These are phyloP conservation scores for Auriscalpium microsporum DNA, from an alignment of 768 basidiomycete genomes.

Conservation along the genomic window DNA sequence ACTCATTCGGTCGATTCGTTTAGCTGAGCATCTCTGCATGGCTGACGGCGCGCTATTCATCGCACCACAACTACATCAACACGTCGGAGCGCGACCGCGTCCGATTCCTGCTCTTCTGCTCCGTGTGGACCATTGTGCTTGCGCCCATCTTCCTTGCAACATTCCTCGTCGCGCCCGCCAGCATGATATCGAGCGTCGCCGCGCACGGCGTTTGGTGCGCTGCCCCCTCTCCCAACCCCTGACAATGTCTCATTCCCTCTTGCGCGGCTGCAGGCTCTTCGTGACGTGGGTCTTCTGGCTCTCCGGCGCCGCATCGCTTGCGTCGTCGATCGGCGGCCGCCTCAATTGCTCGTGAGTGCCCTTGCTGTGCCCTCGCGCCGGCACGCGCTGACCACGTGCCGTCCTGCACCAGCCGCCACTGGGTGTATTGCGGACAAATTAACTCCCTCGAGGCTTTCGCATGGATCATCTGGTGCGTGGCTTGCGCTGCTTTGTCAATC, in stretches of 20 bases:
- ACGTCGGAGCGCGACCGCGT: slow-evolving; percentile 43
- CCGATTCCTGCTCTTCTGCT: slow-evolving; percentile 15
- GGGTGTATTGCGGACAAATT: slow-evolving; percentile 10
- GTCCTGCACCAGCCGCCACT: background rate
- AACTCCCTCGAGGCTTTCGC: slow-evolving; percentile 15
- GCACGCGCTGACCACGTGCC: background rate
- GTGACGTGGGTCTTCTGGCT: slow-evolving; percentile 17
- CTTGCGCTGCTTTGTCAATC: background rate
- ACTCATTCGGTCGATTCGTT: background rate
- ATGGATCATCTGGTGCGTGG: slow-evolving; percentile 14
- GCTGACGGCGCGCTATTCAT: slow-evolving; percentile 55
- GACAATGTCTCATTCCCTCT: background rate
- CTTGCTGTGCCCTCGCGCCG: background rate
- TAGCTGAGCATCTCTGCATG: slow-evolving; percentile 69
- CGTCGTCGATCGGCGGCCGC: slow-evolving; percentile 2
- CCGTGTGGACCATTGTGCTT: slow-evolving; percentile 13
- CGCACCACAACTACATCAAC: slow-evolving; percentile 42
- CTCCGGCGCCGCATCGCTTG: slow-evolving; percentile 14
- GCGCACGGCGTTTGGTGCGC: slow-evolving; percentile 11
- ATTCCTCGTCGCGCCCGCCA: background rate
- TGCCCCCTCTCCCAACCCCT: background rate
- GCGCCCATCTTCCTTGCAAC: slow-evolving; percentile 9
- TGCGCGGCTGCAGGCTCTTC: slow-evolving; percentile 4
- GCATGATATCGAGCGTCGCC: slow-evolving; percentile 5
- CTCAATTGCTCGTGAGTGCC: slow-evolving; percentile 8